Evolutionary conservation across 176 grass and related monocot genomes (phyloP).

Genomic region (Avena eriantha): DNA sequence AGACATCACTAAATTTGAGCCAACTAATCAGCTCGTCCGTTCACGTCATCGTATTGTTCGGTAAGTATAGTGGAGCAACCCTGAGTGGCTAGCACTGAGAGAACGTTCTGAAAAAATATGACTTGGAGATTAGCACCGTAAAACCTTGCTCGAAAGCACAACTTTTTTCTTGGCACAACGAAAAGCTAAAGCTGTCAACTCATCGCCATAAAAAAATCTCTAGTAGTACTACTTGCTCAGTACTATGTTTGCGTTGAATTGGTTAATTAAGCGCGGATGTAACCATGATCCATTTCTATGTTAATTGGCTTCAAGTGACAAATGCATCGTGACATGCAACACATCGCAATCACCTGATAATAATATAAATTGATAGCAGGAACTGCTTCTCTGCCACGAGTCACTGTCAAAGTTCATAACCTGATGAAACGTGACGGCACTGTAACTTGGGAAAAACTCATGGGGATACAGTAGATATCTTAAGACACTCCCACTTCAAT

Average conservation of each 20-base stretch:
- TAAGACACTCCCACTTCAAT: neutral
- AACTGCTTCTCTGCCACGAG: slow-evolving; percentile 13
- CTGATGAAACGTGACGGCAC: neutral
- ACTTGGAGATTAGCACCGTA: neutral
- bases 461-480: neutral
- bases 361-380: neutral
- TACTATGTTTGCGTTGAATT: neutral
- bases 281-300: neutral
- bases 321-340: neutral
- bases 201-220: neutral
- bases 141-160: neutral
- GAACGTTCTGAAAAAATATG: neutral
- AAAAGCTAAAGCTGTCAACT: neutral
- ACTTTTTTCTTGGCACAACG: neutral
- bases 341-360: neutral
- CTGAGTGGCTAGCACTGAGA: neutral
- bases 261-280: neutral
- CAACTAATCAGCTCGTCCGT: slow-evolving; percentile 2
- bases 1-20: slow-evolving; percentile 42
- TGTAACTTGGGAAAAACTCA: neutral
- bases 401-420: neutral
- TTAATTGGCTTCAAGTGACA: neutral
- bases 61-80: neutral
- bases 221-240: slow-evolving; percentile 7
- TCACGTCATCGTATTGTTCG: slow-evolving; percentile 2